Evolutionary conservation across 768 basidiomycete species (phyloP), one percentile per base, ranked within the genome.

Genomic region (Floccularia luteovirens): DNA sequence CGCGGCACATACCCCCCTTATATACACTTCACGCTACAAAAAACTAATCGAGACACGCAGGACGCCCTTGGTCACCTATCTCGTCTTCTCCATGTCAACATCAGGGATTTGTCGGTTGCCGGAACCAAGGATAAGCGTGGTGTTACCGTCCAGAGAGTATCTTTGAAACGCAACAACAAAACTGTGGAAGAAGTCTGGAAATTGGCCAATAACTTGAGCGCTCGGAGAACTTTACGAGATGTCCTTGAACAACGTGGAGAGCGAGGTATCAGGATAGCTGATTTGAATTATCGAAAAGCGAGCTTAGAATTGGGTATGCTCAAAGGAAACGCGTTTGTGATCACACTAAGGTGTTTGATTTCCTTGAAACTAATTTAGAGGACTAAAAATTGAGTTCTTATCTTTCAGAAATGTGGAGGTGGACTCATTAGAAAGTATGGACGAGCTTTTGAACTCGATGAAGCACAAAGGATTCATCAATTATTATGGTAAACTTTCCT

Each of bases 41-140:
- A 99, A 63, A 89, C 92, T 16, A 99, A 99, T 56, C 82, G 96
- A 31, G 96, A 99, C 54, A 96, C 91, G 2, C 92, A 96, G 54
- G 96, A 98, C 54, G 90, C 90, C 1, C 75, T 99, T 16, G 70
- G 77, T 1, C 71, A 93, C 50, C 63, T 99, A 23, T 70, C 88
- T 13, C 80, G 91, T 11, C 69, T 74, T 22, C 67, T 97, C n/a
- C 81, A 84, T 45, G 78, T 82, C 43, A 77, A 68, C 17, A 58
- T 79, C 36, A 91, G 86, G 60, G 90, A 94, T 53, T 68, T 99
- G 5, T 78, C 82, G 17, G 85, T 92, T 19, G 90, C 92, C 3
- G 96, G 96, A 0, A 99, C 96, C 5, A 99, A 99, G 56, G 96
- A 99, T 63, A 99, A 98, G 57, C 85, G 96, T 24, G 96, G 91